Evolutionary conservation across 169 alveolate genomes (phyloP).

Genomic region (Ichthyophthirius multifiliis): DNA sequence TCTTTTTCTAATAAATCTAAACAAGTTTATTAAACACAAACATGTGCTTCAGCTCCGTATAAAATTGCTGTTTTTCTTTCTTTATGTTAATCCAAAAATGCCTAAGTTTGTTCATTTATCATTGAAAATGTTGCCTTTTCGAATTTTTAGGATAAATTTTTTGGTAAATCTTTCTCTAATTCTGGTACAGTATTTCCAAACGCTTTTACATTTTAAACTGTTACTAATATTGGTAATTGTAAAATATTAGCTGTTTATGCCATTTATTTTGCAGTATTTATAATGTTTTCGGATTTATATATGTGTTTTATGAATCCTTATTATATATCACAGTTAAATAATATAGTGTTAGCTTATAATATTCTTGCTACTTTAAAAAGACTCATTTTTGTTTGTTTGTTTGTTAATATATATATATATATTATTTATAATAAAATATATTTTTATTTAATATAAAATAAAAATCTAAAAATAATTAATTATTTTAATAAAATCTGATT

Average conservation of each 20-base stretch:
- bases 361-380: background rate
- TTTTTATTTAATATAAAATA: too few relatives aligned
- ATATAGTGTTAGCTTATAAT: background rate
- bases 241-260: background rate
- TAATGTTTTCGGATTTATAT: background rate
- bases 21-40: constrained; percentile 18
- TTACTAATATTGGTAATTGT: background rate
- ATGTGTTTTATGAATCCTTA: background rate
- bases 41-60: constrained; percentile 16
- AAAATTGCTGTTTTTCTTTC: background rate
- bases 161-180: background rate
- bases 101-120: constrained; percentile 1
- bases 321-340: constrained; percentile 17
- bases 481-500: too few relatives aligned
- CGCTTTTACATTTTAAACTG: constrained; percentile 4
- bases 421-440: too few relatives aligned
- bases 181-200: background rate
- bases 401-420: too few relatives aligned
- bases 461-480: too few relatives aligned
- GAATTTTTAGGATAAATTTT: background rate
- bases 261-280: background rate
- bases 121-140: constrained; percentile 12
- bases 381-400: background rate
- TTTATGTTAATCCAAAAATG: background rate
- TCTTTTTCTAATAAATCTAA: constrained; percentile 8